phyloP scores from a whole-genome alignment of 495 filamentous ascomycete species.

The Penicillium longicatenatum region DNA sequence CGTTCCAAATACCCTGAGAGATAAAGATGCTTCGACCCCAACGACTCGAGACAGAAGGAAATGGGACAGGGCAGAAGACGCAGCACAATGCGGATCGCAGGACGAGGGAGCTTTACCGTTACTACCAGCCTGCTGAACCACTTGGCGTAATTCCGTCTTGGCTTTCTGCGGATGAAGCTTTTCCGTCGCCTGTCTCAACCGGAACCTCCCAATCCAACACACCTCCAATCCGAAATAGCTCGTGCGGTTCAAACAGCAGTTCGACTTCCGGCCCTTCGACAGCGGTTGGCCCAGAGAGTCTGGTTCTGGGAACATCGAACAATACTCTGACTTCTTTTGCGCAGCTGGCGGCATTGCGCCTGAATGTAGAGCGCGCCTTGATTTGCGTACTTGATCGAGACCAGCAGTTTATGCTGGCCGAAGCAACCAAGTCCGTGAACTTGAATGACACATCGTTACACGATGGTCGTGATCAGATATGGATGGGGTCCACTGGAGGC shows the following conservation, averaged over 20 bases:
- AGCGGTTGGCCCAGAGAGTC: slow-evolving; percentile 18
- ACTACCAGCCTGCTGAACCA: slow-evolving; percentile 34
- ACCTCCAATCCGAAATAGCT: slow-evolving; percentile 13
- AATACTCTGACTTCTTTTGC: slow-evolving; percentile 53
- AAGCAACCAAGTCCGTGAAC: slow-evolving; percentile 49
- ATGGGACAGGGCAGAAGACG: slow-evolving; percentile 7
- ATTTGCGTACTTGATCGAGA: slow-evolving; percentile 56
- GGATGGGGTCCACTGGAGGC: slow-evolving; percentile 32
- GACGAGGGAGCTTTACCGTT: slow-evolving; percentile 44
- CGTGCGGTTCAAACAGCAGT: slow-evolving; percentile 12
- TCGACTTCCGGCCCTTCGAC: slow-evolving; percentile 17
- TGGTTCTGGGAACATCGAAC: slow-evolving; percentile 43
- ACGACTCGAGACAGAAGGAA: slow-evolving; percentile 20
- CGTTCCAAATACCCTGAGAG: slow-evolving; percentile 5
- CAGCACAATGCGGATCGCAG: slow-evolving; percentile 29
- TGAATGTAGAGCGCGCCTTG: slow-evolving; percentile 42
- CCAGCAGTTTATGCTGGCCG: slow-evolving; percentile 54
- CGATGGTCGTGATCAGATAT: slow-evolving; percentile 32
- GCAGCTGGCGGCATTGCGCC: slow-evolving; percentile 46
- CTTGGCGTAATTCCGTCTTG: slow-evolving; percentile 22
- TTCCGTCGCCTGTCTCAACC: slow-evolving; percentile 7
- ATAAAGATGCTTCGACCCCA: slow-evolving; percentile 19
- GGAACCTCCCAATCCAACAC: slow-evolving; percentile 11
- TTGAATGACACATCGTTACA: slow-evolving; percentile 34
- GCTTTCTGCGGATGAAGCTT: slow-evolving; percentile 14